Evolutionary conservation across 208 protist species (phyloP), one percentile per base, ranked within the genome.

Genomic region (Leishmania arabica): DNA sequence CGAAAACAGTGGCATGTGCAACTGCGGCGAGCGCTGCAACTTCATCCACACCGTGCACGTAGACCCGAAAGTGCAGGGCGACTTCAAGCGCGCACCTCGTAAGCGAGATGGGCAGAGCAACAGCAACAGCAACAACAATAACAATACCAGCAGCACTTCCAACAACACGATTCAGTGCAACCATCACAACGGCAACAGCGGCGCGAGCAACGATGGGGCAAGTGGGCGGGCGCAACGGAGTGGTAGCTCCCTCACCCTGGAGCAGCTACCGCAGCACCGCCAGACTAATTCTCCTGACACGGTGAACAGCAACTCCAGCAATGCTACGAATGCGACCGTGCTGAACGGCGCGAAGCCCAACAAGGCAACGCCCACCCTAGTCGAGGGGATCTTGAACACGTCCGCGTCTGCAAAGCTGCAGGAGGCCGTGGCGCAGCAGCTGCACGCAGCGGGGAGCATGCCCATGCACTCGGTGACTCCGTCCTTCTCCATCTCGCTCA

Each of bases 41-140:
- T 95, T 95, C 65, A 90, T 97, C 51, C 94, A 97, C 84, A 82
- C 89, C 42, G 82, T 95, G 49, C 82, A 94, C 82, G 87, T 97
- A 1, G 92, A 97, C 69, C 90, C 91, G 15, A 93, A 53, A 34
- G 88, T 94, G 75, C 83, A 90, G 78, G 86, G 81, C 47, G 86
- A 92, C 75, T 93, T 90, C 74, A 92, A 92, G 73, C 90, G 92
- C 24, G 89, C 88, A 65, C 47, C 75, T 47, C 66, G 34, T 31
- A 78, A 77, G 54, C 49, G 74, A 37, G 74, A 77, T 13, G 53
- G 19, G 27, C 56, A 65, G 8, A 58, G 76, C 68, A 49, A 70
- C 68, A 58, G 31, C 45, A 47, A 27, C 72, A 42, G 3, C 40
- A 42, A 42, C 40, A 45, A 24, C 51, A 78, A 70, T 11, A 54